Evolutionary conservation across 1,284 basidiomycete species (phyloP).

Genomic region (Stereum hirsutum): DNA sequence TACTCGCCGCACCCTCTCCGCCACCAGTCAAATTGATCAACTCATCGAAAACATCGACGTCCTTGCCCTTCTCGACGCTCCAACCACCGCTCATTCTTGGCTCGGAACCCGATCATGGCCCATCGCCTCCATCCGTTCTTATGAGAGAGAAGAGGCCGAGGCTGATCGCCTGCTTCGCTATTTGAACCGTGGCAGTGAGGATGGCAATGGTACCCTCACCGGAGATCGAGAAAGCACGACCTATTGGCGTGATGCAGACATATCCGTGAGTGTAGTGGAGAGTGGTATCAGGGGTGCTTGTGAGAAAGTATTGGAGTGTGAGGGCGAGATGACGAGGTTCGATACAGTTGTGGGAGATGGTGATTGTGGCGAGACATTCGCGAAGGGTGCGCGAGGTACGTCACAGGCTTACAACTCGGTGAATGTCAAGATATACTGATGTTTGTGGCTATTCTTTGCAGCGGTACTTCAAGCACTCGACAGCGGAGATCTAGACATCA

Average conservation of each 20-base stretch:
- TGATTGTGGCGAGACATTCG: conserved; percentile 25
- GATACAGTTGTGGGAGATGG: conserved; percentile 30
- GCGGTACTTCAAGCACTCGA: conserved; percentile 12
- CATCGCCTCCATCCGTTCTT: neutral
- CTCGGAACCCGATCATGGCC: conserved; percentile 20
- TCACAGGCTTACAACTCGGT: neutral
- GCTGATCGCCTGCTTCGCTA: neutral
- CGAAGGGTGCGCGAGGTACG: conserved; percentile 18
- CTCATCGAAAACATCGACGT: conserved; percentile 12
- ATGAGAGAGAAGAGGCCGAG: conserved; percentile 5
- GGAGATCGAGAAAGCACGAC: neutral
- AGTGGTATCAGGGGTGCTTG: conserved; percentile 20
- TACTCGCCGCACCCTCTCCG: conserved; percentile 2
- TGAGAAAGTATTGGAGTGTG: conserved; percentile 23
- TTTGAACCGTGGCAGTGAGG: neutral
- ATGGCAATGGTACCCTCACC: neutral
- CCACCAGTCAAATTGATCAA: neutral
- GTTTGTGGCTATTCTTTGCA: neutral
- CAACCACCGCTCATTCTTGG: conserved; percentile 30
- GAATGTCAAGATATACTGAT: neutral
- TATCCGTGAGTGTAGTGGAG: conserved; percentile 13
- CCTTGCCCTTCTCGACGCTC: conserved; percentile 26
- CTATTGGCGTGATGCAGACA: conserved; percentile 5
- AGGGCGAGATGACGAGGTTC: conserved; percentile 30
- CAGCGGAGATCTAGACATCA: conserved; percentile 4